Base-by-base conservation (phyloP, 2,329 filamentous ascomycete species). In the Penicillium sp. region DNA sequence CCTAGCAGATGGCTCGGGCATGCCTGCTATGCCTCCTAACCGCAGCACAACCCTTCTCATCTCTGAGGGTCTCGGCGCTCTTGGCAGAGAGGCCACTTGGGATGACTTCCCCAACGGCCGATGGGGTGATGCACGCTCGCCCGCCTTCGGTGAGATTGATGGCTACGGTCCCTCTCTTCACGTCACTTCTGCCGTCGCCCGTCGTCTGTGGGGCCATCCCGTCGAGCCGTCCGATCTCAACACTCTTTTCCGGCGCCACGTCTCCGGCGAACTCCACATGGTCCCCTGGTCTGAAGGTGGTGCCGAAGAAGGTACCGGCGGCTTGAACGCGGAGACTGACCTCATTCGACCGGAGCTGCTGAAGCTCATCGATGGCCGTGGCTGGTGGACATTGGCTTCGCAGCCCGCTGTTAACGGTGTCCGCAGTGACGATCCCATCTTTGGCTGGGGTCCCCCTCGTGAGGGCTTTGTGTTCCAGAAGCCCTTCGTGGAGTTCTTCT, bases 121-220 rank as follows among this genome's bases (percentile, higher is more conserved):
- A 53, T 97, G 93, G 86, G 93, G 93, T 70, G 93, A 97, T 68
- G 90, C 92, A 4, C 85, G 93, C 50, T 96, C 92, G 2, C 92
- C 92, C 1, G 93, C 93, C 0, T 97, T 96, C 70, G 93, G 93
- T 67, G 92, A 97, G 73, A 97, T 97, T 56, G 92, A 97, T 69
- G 93, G 93, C n/a, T 97, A 97, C 70, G 94, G 94, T 11, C 92
- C 95, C n/a, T 94, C 89, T 54, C 80, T 99, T 37, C 94, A 97
- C 76, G 90, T 97, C 70, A 90, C 89, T 0, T 85, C 90, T n/a
- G 83, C 87, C 2, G 87, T 92, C 69, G 94, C 94, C 12, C 84
- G 93, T 61, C 82, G 84, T 61, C 81, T 96, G 29, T 99, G 94
- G 94, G 91, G 90, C 22, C 81, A 88, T 56, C 94, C 94, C 0